phyloP scores from a whole-genome alignment of 1,284 basidiomycete genomes.

The Apiotrichum mycotoxinovorans region DNA sequence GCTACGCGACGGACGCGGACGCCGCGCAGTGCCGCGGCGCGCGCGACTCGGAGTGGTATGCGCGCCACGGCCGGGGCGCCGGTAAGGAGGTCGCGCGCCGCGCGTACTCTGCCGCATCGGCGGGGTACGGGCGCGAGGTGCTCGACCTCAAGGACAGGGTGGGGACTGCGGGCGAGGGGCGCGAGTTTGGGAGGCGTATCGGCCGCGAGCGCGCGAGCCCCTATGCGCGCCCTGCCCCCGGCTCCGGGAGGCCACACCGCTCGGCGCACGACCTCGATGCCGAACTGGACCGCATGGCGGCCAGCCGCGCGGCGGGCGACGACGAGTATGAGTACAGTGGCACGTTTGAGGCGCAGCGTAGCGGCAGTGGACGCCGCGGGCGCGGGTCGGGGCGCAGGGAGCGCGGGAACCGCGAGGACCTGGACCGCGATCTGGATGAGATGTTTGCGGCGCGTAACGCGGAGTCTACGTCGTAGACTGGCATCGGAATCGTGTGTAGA shows the following conservation, averaged over 20 bases:
- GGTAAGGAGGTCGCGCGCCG: slow-evolving; percentile 35
- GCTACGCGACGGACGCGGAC: slow-evolving; percentile 37
- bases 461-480: not conserved
- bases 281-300: slow-evolving; percentile 37
- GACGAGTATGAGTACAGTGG: slow-evolving; percentile 14
- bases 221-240: slow-evolving; percentile 20
- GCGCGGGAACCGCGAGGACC: slow-evolving; percentile 29
- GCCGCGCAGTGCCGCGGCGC: slow-evolving; percentile 25
- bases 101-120: not conserved
- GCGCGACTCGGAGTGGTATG: slow-evolving; percentile 40
- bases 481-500: not conserved
- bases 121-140: slow-evolving; percentile 13
- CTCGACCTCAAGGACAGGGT: slow-evolving; percentile 16
- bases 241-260: too few species aligned
- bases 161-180: slow-evolving; percentile 27
- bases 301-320: slow-evolving; percentile 13
- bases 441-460: slow-evolving; percentile 14
- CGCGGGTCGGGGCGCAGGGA: slow-evolving; percentile 10
- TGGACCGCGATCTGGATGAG: slow-evolving; percentile 34
- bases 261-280: slow-evolving; percentile 46
- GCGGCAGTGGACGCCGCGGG: slow-evolving; percentile 7
- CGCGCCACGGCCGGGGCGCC: slow-evolving; percentile 33
- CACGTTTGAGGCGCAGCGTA: not conserved
- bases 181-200: slow-evolving; percentile 35
- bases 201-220: slow-evolving; percentile 25